Percentiles rank a stretch among this genome's conserved stretches.
Conservation (phyloP, 345 rosid species). For the Firmiana major region DNA sequence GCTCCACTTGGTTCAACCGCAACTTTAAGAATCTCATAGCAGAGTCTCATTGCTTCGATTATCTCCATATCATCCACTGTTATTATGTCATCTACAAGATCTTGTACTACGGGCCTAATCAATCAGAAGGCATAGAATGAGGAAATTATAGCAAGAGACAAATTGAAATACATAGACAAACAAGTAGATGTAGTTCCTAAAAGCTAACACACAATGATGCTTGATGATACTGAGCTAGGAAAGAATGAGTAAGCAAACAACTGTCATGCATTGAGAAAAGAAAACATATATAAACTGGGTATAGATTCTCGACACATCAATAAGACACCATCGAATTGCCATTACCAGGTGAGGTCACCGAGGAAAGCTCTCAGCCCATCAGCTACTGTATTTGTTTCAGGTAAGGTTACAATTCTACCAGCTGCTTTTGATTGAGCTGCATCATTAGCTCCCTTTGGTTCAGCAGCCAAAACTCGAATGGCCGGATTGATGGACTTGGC, state of each 20-base stretch:
- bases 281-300: neutral
- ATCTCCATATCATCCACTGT: slow-evolving; percentile 66
- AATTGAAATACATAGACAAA: neutral
- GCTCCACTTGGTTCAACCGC: slow-evolving; percentile 93
- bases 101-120: slow-evolving; percentile 76
- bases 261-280: neutral
- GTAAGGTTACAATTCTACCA: slow-evolving; percentile 60
- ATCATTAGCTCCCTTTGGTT: slow-evolving; percentile 88
- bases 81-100: slow-evolving; percentile 68
- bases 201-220: neutral
- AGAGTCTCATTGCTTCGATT: slow-evolving; percentile 76
- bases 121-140: slow-evolving; percentile 8
- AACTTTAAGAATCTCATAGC: slow-evolving; percentile 78
- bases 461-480: slow-evolving; percentile 76
- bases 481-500: slow-evolving; percentile 85
- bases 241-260: neutral
- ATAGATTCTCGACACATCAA: slow-evolving; percentile 4
- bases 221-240: neutral
- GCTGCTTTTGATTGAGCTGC: slow-evolving; percentile 87
- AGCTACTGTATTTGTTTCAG: slow-evolving; percentile 64
- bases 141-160: neutral
- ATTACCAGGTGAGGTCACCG: slow-evolving; percentile 81
- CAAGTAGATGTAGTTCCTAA: neutral
- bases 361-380: slow-evolving; percentile 91
- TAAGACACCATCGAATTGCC: neutral